These are phyloP conservation scores for Pleurostoma richardsiae DNA, from an alignment of 2,329 filamentous ascomycete species.

Conservation along the genomic window DNA sequence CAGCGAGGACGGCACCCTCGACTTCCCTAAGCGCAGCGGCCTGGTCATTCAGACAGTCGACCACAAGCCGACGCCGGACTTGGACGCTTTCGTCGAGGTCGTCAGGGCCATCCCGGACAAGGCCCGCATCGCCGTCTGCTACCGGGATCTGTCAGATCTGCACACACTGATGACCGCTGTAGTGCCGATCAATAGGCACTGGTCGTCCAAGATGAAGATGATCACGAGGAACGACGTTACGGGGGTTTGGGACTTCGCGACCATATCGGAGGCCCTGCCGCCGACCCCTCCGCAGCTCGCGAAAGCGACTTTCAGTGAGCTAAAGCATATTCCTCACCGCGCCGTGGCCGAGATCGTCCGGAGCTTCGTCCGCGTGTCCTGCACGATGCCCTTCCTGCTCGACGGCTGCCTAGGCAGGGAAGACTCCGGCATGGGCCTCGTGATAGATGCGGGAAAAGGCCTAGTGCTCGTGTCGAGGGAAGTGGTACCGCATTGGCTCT, in stretches of 20 bases:
- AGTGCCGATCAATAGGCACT: conserved; percentile 88
- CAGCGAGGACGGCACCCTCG: conserved; percentile 95
- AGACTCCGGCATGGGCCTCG: conserved; percentile 90
- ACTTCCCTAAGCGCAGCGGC: conserved; percentile 73
- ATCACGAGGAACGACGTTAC: conserved; percentile 84
- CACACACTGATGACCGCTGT: conserved; percentile 93
- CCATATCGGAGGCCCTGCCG: conserved; percentile 77
- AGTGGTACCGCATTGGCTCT: conserved; percentile 92
- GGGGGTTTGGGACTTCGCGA: conserved; percentile 90
- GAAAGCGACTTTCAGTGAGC: conserved; percentile 83
- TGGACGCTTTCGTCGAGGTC: conserved; percentile 84
- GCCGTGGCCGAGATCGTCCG: conserved; percentile 86
- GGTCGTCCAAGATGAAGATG: conserved; percentile 90
- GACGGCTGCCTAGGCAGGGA: conserved; percentile 92
- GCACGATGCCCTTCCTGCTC: conserved; percentile 89
- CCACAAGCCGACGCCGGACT: conserved; percentile 81
- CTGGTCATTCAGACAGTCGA: conserved; percentile 92
- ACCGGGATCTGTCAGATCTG: conserved; percentile 89
- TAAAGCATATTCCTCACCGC: conserved; percentile 80
- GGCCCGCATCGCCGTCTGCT: conserved; percentile 84
- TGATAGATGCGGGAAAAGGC: conserved; percentile 95
- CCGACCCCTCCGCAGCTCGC: conserved; percentile 65
- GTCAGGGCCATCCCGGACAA: conserved; percentile 79
- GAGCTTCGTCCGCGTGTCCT: conserved; percentile 89
- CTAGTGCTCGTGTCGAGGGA: conserved; percentile 89